These are phyloP conservation scores for Metschnikowia borealis DNA, from an alignment of 805 yeast genomes.

Conservation along the genomic window DNA sequence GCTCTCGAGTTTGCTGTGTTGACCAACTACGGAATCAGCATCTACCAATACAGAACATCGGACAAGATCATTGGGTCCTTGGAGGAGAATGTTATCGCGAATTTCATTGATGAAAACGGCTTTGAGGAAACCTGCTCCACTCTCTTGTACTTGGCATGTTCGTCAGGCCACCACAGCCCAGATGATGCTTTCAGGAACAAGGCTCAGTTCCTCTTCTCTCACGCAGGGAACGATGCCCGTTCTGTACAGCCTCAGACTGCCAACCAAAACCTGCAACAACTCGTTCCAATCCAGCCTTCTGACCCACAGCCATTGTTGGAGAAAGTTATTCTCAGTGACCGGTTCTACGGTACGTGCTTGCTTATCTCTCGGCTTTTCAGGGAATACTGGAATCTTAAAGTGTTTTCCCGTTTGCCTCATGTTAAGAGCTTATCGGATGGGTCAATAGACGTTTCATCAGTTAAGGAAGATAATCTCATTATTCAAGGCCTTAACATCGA, in stretches of 20 bases:
- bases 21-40: slow-evolving; percentile 73
- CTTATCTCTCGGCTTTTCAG: slow-evolving; percentile 75
- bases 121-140: slow-evolving; percentile 87
- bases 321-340: slow-evolving; percentile 83
- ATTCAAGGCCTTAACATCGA: slow-evolving; percentile 43
- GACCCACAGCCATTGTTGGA: slow-evolving; percentile 47
- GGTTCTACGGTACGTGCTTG: slow-evolving; percentile 84
- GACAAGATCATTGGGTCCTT: slow-evolving; percentile 70
- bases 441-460: slow-evolving; percentile 32
- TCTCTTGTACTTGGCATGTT: slow-evolving; percentile 78
- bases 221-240: slow-evolving; percentile 52
- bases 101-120: slow-evolving; percentile 77
- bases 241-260: slow-evolving; percentile 22
- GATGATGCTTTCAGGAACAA: slow-evolving; percentile 42
- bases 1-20: slow-evolving; percentile 76
- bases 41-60: slow-evolving; percentile 76
- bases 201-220: slow-evolving; percentile 49
- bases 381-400: slow-evolving; percentile 71
- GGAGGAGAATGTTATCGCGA: slow-evolving; percentile 60
- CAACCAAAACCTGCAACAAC: slow-evolving; percentile 15
- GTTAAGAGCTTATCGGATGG: slow-evolving; percentile 37
- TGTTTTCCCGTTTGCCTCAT: slow-evolving; percentile 50
- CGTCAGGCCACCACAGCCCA: slow-evolving; percentile 52
- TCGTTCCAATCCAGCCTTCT: slow-evolving; percentile 15
- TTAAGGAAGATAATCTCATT: slow-evolving; percentile 42